Conservation (phyloP, 768 basidiomycete genomes). For the Suillus paluster region DNA sequence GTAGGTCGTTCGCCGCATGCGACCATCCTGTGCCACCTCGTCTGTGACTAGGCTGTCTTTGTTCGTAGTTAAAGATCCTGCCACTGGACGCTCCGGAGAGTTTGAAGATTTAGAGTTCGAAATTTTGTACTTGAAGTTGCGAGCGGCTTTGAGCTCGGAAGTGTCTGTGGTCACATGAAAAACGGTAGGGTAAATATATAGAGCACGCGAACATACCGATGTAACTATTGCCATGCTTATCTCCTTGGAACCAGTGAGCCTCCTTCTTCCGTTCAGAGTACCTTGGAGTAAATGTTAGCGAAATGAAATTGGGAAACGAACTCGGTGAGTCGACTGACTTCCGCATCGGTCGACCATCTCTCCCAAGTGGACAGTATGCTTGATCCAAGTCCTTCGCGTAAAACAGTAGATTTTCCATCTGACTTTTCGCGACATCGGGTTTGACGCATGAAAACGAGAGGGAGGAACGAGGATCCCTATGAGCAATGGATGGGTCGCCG, state of each 20-base stretch:
- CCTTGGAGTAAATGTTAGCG: conserved; percentile 32
- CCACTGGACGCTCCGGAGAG: conserved; percentile 30
- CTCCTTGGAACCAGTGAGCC: conserved; percentile 69
- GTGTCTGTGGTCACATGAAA: conserved; percentile 22
- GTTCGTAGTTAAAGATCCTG: conserved; percentile 35
- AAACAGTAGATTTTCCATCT: conserved; percentile 50
- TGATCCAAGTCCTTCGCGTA: conserved; percentile 49
- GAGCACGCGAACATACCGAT: conserved; percentile 44
- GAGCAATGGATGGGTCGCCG: conserved; percentile 47
- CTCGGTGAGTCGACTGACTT: conserved; percentile 53
- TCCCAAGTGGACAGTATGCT: conserved; percentile 60
- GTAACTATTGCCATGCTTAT: conserved; percentile 57
- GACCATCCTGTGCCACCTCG: conserved; percentile 42
- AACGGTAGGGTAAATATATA: conserved; percentile 8
- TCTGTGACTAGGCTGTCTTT: conserved; percentile 44
- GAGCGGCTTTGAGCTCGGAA: conserved; percentile 24
- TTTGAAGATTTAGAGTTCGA: background rate
- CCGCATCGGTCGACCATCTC: conserved; percentile 62
- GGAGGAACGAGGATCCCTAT: conserved; percentile 59
- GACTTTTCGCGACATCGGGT: conserved; percentile 52
- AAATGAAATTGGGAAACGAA: background rate
- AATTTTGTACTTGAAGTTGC: conserved; percentile 14
- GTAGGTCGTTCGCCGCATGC: conserved; percentile 45
- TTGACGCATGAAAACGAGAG: conserved; percentile 72
- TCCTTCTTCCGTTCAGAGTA: conserved; percentile 58